These are phyloP conservation scores for Roridomyces roridus DNA, from an alignment of 768 basidiomycete genomes.

Conservation along the genomic window DNA sequence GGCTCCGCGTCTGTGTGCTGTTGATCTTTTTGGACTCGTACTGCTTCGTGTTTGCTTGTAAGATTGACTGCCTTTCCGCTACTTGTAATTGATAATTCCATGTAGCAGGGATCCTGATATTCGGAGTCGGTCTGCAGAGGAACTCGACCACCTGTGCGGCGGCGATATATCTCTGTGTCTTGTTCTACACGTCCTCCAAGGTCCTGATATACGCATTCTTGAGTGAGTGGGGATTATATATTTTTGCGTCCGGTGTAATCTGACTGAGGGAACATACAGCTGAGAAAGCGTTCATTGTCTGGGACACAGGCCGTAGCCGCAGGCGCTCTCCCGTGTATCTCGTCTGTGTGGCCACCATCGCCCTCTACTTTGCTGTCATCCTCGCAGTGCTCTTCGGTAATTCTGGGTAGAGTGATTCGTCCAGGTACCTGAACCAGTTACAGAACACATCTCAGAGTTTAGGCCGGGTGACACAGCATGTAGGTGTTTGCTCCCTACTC, in stretches of 20 bases:
- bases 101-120: conserved; percentile 48
- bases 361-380: conserved; percentile 45
- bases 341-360: conserved; percentile 41
- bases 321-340: conserved; percentile 49
- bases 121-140: conserved; percentile 50
- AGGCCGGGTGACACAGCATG: conserved; percentile 43
- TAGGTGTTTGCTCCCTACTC: not conserved
- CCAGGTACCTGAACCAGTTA: not conserved
- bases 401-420: not conserved
- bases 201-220: conserved; percentile 56
- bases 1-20: conserved; percentile 47
- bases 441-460: conserved; percentile 45
- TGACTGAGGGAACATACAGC: conserved; percentile 32
- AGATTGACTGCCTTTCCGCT: conserved; percentile 10
- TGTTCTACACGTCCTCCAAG: conserved; percentile 49
- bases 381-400: conserved; percentile 44
- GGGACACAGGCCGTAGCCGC: conserved; percentile 41
- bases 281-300: conserved; percentile 54
- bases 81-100: not conserved
- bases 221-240: conserved; percentile 37
- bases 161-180: conserved; percentile 51
- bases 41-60: conserved; percentile 48
- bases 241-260: too few relatives aligned
- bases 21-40: conserved; percentile 51
- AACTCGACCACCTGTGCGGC: conserved; percentile 42